Evolutionary conservation across 495 filamentous ascomycete genomes (phyloP).

Genomic region (Neurospora sp.): DNA sequence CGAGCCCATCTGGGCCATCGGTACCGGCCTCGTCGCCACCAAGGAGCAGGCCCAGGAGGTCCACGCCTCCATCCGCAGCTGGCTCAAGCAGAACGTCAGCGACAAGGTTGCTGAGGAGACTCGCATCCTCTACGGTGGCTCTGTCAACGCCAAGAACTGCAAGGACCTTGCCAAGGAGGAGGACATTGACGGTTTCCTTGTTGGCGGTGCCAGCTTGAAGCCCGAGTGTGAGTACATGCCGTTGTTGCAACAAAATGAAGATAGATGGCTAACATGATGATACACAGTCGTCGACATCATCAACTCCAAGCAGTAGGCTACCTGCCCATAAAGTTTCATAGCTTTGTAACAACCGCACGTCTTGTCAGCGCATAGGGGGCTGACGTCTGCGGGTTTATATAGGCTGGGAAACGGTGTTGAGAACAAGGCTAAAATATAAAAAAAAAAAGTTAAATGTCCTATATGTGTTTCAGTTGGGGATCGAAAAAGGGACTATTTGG

Average conservation of each 20-base stretch:
- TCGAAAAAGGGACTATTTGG: background rate
- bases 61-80: constrained; percentile 82
- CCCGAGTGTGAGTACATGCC: constrained; percentile 68
- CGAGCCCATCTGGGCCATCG: constrained; percentile 99
- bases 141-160: constrained; percentile 97
- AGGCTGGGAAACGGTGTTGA: background rate
- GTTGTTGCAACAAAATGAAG: no score
- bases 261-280: constrained; percentile 16
- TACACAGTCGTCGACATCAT: constrained; percentile 48
- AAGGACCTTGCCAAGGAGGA: constrained; percentile 78
- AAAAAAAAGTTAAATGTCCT: background rate
- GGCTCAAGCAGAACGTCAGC: constrained; percentile 68
- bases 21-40: constrained; percentile 93
- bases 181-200: constrained; percentile 97
- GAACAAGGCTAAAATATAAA: background rate
- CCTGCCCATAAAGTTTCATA: background rate
- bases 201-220: constrained; percentile 96
- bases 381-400: background rate
- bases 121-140: constrained; percentile 90
- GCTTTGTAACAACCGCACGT: background rate
- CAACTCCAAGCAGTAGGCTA: constrained; percentile 40
- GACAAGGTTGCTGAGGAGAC: constrained; percentile 63
- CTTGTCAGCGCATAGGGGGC: background rate
- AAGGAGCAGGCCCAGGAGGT: constrained; percentile 93
- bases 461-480: background rate